Base-by-base conservation (phyloP, 2,329 filamentous ascomycete genomes). In the Trichophyton simii region DNA sequence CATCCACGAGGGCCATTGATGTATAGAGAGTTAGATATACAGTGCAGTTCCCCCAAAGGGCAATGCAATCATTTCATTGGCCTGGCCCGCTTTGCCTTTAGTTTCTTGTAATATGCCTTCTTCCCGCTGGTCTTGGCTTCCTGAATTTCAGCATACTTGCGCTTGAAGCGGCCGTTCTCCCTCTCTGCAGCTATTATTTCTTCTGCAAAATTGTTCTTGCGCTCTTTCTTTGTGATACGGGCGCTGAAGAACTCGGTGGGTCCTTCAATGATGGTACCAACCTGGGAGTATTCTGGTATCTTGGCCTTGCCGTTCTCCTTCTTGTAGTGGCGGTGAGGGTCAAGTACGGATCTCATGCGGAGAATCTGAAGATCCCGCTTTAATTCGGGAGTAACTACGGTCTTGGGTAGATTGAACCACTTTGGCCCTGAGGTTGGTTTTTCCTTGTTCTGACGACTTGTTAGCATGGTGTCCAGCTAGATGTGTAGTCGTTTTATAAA, bases 321-420 rank as follows among this genome's bases (percentile, higher is more conserved):
- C 73, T 92, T 95, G 79, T 95, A 95, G 69, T 92, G 88, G 58
- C 88, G 82, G 72, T 97, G 92, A 0, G 91, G 86, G 66, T 97
- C 92, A 22, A 97, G 80, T 20, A 96, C 86, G 61, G 86, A 87
- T 72, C 94, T 85, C 87, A 96, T 92, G 66, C 89, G 86, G 63
- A 99, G 79, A 9, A 97, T 79, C 74, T 96, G 91, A 58, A 96
- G 79, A 71, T 99, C 92, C 67, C 90, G 83, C 75, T 91, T 95
- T 64, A 96, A 79, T 70, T 95, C 86, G 7, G 90, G 84, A 0
- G 91, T 96, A 58, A 96, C 76, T 58, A 89, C 80, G 28, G 92
- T 96, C 68, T 86, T 86, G 4, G 91, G 91, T 60, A 99, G 80
- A 68, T 95, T 83, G 77, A 87, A 97, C 92, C 92, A 97, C 62